These are phyloP conservation scores for Boletus coccyginus DNA, from an alignment of 768 basidiomycete species.

Conservation along the genomic window DNA sequence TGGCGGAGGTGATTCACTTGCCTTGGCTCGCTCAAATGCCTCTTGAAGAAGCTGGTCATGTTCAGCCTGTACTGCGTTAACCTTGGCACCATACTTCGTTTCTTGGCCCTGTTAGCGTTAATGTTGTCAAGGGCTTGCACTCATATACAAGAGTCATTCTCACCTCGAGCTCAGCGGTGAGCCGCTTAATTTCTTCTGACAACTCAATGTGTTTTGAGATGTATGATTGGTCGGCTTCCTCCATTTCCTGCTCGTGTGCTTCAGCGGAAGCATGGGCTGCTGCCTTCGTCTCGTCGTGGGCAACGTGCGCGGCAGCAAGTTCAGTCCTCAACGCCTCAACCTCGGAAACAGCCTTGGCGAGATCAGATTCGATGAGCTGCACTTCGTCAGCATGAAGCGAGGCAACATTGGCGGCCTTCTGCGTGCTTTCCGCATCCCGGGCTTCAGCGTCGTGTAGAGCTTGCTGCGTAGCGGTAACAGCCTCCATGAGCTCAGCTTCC, in stretches of 20 bases:
- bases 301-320: constrained; percentile 41
- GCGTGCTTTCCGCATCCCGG: constrained; percentile 45
- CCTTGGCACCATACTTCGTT: constrained; percentile 60
- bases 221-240: constrained; percentile 50
- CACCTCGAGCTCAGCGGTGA: constrained; percentile 67
- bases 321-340: constrained; percentile 47
- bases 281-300: constrained; percentile 48
- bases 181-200: constrained; percentile 51
- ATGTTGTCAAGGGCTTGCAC: background rate
- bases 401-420: constrained; percentile 40
- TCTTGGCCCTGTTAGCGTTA: constrained; percentile 56
- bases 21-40: constrained; percentile 79
- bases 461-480: constrained; percentile 45
- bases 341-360: constrained; percentile 41
- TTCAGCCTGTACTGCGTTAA: constrained; percentile 63
- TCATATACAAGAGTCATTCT: constrained; percentile 10
- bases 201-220: constrained; percentile 50
- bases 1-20: constrained; percentile 24
- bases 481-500: constrained; percentile 53
- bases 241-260: constrained; percentile 46
- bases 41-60: constrained; percentile 60
- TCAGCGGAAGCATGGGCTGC: constrained; percentile 46
- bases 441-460: constrained; percentile 45
- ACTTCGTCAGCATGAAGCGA: constrained; percentile 47
- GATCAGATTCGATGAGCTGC: constrained; percentile 42